phyloP scores from a whole-genome alignment of 2,329 filamentous ascomycete genomes.

The Pestalotiopsis sp. region DNA sequence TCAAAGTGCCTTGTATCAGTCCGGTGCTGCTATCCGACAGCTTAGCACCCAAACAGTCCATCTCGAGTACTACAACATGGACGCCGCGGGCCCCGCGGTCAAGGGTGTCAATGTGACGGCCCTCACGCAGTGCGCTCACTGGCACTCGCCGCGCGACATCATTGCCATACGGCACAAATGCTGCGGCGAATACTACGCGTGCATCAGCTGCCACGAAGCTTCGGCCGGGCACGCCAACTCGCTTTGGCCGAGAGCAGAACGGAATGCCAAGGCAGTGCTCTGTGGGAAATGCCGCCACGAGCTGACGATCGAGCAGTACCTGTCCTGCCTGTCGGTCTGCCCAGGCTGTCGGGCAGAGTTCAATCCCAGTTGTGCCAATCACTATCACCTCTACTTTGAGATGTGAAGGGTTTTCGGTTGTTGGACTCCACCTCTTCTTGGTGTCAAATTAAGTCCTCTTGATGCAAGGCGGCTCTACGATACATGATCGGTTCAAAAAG shows the following conservation, averaged over 20 bases:
- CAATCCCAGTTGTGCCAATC: conserved; percentile 25
- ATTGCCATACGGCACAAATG: conserved; percentile 28
- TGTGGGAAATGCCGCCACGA: conserved; percentile 22
- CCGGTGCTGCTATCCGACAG: no score
- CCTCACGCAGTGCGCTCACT: conserved; percentile 24
- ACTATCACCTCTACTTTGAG: conserved; percentile 26
- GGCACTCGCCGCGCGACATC: conserved; percentile 26
- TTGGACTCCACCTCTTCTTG: not conserved
- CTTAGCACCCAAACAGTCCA: not conserved
- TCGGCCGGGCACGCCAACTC: conserved; percentile 18
- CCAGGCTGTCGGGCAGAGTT: conserved; percentile 22
- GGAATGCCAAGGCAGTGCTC: conserved; percentile 20
- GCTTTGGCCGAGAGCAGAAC: conserved; percentile 22
- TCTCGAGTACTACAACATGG: not conserved
- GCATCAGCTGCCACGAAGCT: conserved; percentile 25
- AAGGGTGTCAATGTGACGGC: conserved; percentile 22
- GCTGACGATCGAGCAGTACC: conserved; percentile 23
- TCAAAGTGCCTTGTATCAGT: no score
- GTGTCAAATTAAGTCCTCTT: no score
- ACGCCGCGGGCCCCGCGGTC: conserved; percentile 12
- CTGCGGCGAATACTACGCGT: conserved; percentile 27
- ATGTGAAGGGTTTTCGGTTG: conserved; percentile 3
- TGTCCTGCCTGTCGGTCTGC: conserved; percentile 19
- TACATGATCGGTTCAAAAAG: no score
- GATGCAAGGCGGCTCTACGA: no score